Evolutionary conservation across 177 flowering plant genomes (phyloP).

Genomic region (Vitis hybrid): DNA sequence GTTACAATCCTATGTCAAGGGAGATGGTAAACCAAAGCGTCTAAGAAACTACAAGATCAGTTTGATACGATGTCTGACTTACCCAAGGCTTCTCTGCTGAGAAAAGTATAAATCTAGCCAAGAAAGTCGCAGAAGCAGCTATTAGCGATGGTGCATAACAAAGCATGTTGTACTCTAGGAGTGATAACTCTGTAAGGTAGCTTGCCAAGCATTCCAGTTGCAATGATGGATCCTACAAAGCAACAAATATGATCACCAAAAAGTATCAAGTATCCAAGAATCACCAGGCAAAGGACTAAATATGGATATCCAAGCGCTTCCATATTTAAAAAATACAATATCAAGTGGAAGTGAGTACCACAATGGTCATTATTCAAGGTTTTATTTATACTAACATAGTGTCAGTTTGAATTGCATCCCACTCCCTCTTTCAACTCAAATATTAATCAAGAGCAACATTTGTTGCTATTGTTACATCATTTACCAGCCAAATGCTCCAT

Average conservation of each 20-base stretch:
- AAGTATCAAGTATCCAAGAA: background rate
- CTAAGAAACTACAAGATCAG: too few relatives aligned
- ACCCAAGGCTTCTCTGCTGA: constrained; percentile 93
- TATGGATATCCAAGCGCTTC: background rate
- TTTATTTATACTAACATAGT: too few relatives aligned
- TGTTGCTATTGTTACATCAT: too few relatives aligned
- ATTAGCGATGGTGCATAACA: constrained; percentile 76
- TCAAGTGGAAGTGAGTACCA: too few relatives aligned
- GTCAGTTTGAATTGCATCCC: too few relatives aligned
- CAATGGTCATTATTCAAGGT: background rate
- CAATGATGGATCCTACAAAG: constrained; percentile 55
- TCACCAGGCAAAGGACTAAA: too few relatives aligned
- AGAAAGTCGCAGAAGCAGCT: constrained; percentile 88
- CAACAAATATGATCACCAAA: background rate
- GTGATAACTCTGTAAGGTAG: constrained; percentile 85
- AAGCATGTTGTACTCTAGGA: constrained; percentile 86
- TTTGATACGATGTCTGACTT: constrained; percentile 15
- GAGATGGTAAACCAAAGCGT: too few relatives aligned
- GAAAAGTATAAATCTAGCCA: constrained; percentile 64
- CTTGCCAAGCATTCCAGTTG: constrained; percentile 86
- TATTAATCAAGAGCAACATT: too few relatives aligned
- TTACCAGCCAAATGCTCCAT: too few relatives aligned
- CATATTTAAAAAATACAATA: too few relatives aligned
- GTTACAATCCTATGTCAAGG: too few relatives aligned
- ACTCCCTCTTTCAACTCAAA: too few relatives aligned